Evolutionary conservation across 2,329 filamentous ascomycete species (phyloP).

Genomic region (Pyrenophora teres): DNA sequence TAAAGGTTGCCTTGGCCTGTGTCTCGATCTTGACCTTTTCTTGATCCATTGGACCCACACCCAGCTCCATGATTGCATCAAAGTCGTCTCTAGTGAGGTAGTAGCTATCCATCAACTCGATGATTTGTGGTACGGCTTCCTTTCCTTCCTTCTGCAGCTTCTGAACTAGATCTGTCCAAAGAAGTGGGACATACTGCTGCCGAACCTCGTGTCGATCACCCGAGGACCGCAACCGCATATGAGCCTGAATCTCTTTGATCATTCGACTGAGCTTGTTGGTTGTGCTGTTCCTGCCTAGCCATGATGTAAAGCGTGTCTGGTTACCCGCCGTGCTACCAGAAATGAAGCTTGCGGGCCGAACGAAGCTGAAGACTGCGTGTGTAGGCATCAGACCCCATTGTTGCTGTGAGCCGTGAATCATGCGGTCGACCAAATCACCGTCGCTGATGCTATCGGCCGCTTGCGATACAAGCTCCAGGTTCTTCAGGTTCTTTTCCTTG

Average conservation of each 20-base stretch:
- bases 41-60: constrained; percentile 81
- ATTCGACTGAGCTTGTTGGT: constrained; percentile 72
- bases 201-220: constrained; percentile 92
- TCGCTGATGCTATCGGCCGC: constrained; percentile 97
- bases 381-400: constrained; percentile 98
- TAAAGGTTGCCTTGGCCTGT: constrained; percentile 88
- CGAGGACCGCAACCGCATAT: constrained; percentile 90
- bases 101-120: constrained; percentile 96
- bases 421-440: constrained; percentile 91
- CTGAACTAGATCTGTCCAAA: constrained; percentile 82
- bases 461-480: constrained; percentile 82
- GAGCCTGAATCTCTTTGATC: constrained; percentile 92
- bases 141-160: constrained; percentile 78
- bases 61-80: constrained; percentile 88
- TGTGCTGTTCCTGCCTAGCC: constrained; percentile 96
- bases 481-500: constrained; percentile 75
- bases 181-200: constrained; percentile 87
- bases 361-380: constrained; percentile 93
- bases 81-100: constrained; percentile 94
- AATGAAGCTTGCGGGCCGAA: constrained; percentile 85
- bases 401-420: constrained; percentile 98
- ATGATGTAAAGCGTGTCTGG: constrained; percentile 78
- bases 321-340: constrained; percentile 72
- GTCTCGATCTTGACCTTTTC: constrained; percentile 76
- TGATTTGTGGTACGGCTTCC: constrained; percentile 79